Evolutionary conservation across 192 early-diverging fungal species (phyloP).

Genomic region (Glomus cerebriforme): DNA sequence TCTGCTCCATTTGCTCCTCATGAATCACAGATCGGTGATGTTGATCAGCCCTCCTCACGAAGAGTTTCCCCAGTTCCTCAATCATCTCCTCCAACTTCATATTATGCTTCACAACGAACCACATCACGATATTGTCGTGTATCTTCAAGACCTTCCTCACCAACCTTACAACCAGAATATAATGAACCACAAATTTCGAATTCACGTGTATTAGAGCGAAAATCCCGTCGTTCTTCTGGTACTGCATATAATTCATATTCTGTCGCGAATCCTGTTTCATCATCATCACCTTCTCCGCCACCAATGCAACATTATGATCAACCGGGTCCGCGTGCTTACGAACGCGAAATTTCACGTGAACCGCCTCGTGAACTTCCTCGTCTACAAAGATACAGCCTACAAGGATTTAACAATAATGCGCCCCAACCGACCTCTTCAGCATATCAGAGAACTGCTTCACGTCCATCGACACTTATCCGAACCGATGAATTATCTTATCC

Average conservation of each 20-base stretch:
- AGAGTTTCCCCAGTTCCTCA: conserved; percentile 21
- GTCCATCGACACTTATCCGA: not conserved
- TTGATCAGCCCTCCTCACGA: not conserved
- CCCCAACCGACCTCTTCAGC: not conserved
- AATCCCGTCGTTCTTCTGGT: conserved; percentile 1
- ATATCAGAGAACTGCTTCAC: conserved; percentile 1
- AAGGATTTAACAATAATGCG: not conserved
- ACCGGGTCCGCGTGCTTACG: not conserved
- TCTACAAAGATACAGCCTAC: not conserved
- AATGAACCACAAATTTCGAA: not conserved
- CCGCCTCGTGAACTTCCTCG: not conserved
- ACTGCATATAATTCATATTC: conserved; percentile 18
- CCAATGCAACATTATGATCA: conserved; percentile 10
- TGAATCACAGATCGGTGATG: not conserved
- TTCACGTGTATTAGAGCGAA: conserved; percentile 13
- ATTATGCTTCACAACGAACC: not conserved
- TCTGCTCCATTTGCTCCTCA: not conserved
- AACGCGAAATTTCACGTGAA: conserved; percentile 7
- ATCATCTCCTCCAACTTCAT: conserved; percentile 19
- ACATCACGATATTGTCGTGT: not conserved
- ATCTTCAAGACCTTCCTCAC: not conserved
- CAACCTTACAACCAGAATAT: conserved; percentile 16
- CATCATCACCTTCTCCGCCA: conserved; percentile 24
- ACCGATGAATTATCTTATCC: conserved; percentile 2
- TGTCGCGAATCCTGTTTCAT: conserved; percentile 6